Percentiles rank a stretch among this genome's conserved stretches.
phyloP scores from a whole-genome alignment of 192 early-diverging fungal species.

The Coemansia sp. region DNA sequence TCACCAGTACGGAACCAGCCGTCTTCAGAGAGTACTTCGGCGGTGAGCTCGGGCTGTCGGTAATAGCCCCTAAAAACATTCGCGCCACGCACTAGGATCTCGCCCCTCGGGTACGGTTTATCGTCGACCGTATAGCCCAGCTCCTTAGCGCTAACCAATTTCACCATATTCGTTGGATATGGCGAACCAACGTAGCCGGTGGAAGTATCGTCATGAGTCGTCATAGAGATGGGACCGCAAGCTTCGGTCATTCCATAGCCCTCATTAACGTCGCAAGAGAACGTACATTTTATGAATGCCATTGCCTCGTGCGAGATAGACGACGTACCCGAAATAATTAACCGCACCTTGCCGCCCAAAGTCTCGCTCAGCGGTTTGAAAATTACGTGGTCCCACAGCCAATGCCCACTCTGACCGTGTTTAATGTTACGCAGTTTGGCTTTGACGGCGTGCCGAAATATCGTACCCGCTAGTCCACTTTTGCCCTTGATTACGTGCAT shows the following conservation, averaged over 20 bases:
- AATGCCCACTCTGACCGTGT: slow-evolving; percentile 69
- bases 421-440: slow-evolving; percentile 56
- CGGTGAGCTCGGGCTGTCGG: slow-evolving; percentile 78
- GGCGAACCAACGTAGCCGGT: slow-evolving; percentile 79
- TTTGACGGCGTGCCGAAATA: slow-evolving; percentile 60
- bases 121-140: slow-evolving; percentile 84
- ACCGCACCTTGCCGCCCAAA: slow-evolving; percentile 78
- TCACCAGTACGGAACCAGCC: slow-evolving; percentile 93
- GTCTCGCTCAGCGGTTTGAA: slow-evolving; percentile 70
- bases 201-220: slow-evolving; percentile 61
- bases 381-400: slow-evolving; percentile 88
- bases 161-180: slow-evolving; percentile 74
- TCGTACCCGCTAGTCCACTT: slow-evolving; percentile 61
- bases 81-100: slow-evolving; percentile 84
- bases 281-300: slow-evolving; percentile 83
- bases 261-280: slow-evolving; percentile 78
- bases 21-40: slow-evolving; percentile 75
- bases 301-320: slow-evolving; percentile 83
- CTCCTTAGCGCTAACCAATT: slow-evolving; percentile 87
- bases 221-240: slow-evolving; percentile 59
- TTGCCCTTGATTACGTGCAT: slow-evolving; percentile 64
- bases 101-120: slow-evolving; percentile 84
- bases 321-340: slow-evolving; percentile 83
- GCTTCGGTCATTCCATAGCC: slow-evolving; percentile 95
- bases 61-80: slow-evolving; percentile 84